Evolutionary conservation across 768 basidiomycete species (phyloP).

Genomic region (Mycena galopus): DNA sequence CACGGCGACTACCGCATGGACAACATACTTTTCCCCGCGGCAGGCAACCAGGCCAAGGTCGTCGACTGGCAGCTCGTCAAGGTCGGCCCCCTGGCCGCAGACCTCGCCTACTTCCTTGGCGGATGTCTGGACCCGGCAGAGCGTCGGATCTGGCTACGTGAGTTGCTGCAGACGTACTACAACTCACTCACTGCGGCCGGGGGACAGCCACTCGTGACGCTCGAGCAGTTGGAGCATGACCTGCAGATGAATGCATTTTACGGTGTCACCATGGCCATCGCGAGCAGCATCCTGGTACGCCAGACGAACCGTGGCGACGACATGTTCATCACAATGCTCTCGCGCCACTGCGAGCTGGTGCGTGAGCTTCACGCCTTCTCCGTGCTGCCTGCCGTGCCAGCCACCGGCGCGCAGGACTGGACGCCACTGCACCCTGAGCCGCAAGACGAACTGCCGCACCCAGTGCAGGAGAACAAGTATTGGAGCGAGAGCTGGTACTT

Average conservation of each 20-base stretch:
- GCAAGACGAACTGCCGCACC: slow-evolving; percentile 15
- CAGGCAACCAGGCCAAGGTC: slow-evolving; percentile 12
- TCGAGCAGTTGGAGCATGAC: slow-evolving; percentile 8
- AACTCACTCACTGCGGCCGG: slow-evolving; percentile 7
- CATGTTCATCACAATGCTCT: slow-evolving; percentile 15
- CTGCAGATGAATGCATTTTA: slow-evolving; percentile 17
- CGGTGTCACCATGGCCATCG: slow-evolving; percentile 18
- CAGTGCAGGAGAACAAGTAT: slow-evolving; percentile 16
- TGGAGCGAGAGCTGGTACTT: slow-evolving; percentile 21
- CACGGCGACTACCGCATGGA: slow-evolving; percentile 21
- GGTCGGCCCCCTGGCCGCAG: slow-evolving; percentile 1
- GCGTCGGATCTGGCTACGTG: slow-evolving; percentile 10
- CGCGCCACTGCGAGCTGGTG: slow-evolving; percentile 20
- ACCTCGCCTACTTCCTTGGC: slow-evolving; percentile 18
- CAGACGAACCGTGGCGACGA: slow-evolving; percentile 15
- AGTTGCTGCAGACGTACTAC: slow-evolving; percentile 10
- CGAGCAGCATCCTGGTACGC: slow-evolving; percentile 18
- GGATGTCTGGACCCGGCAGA: slow-evolving; percentile 14
- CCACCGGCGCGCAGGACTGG: slow-evolving; percentile 9
- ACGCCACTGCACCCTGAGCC: slow-evolving; percentile 14
- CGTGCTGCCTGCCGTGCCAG: slow-evolving; percentile 2
- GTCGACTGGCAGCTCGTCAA: slow-evolving; percentile 18
- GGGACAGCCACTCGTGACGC: slow-evolving; percentile 17
- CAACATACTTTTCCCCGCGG: slow-evolving; percentile 15
- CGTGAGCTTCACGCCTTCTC: slow-evolving; percentile 10